Evolutionary conservation across 1,139 yeast genomes (phyloP).

Genomic region (Eremothecium gossypii): DNA sequence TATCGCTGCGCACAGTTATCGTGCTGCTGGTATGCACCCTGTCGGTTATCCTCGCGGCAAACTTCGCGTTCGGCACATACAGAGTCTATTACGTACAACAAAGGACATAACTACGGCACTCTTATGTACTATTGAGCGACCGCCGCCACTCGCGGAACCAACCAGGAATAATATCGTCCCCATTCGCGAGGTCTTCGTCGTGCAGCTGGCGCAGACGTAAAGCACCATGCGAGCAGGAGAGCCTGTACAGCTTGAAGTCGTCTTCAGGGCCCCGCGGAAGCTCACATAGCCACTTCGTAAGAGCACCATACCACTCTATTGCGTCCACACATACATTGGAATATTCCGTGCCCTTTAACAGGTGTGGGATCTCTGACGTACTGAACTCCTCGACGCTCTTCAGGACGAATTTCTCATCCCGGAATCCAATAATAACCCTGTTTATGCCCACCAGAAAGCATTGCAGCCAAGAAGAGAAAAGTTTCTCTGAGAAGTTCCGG

Average conservation of each 20-base stretch:
- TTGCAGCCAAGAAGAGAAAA: conserved; percentile 86
- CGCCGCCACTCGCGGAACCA: conserved; percentile 59
- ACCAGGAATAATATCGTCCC: conserved; percentile 37
- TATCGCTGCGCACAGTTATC: conserved; percentile 47
- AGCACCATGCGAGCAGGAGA: no score
- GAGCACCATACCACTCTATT: conserved; percentile 77
- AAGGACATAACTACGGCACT: not conserved
- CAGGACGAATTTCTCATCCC: conserved; percentile 61
- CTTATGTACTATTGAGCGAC: conserved; percentile 6
- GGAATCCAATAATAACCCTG: conserved; percentile 71
- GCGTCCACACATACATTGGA: conserved; percentile 61
- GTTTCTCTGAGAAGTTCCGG: conserved; percentile 55
- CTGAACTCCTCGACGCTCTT: conserved; percentile 62
- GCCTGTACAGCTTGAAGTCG: conserved; percentile 37
- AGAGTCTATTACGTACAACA: conserved; percentile 10
- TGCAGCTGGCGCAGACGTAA: no score
- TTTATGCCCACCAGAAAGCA: conserved; percentile 80
- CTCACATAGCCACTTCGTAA: conserved; percentile 65
- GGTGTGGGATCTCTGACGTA: conserved; percentile 69
- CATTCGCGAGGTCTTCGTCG: conserved; percentile 27
- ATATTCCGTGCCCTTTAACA: conserved; percentile 38
- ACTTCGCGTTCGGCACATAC: conserved; percentile 21
- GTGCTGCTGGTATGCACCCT: conserved; percentile 32
- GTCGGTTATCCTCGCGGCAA: conserved; percentile 28
- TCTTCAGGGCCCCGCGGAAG: conserved; percentile 40